A percentile compares a stretch with the other conserved stretches of the same genome.
These are phyloP conservation scores for Podila minutissima DNA, from an alignment of 192 early-diverging fungal species.

Conservation along the genomic window DNA sequence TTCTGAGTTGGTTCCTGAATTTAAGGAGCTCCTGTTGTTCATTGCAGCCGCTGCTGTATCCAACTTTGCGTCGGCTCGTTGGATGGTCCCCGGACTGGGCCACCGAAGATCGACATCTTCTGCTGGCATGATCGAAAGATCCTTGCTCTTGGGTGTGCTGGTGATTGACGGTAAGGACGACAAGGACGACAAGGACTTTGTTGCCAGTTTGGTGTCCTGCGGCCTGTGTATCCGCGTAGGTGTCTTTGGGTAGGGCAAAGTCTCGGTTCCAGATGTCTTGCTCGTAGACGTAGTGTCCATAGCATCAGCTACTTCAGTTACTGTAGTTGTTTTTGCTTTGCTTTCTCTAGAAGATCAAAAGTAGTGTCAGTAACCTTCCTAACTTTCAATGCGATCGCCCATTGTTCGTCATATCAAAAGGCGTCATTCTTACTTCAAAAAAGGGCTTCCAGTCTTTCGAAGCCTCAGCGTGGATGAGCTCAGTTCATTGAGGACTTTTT, in stretches of 20 bases:
- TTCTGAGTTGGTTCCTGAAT: neutral
- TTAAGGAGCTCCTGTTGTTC: neutral
- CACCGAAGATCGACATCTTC: slow-evolving; percentile 6
- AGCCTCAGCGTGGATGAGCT: slow-evolving; percentile 30
- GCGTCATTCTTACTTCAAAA: slow-evolving; percentile 17
- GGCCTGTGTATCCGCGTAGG: neutral
- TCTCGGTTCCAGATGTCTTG: neutral
- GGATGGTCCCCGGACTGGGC: slow-evolving; percentile 15
- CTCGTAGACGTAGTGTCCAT: too few relatives aligned
- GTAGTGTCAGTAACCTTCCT: neutral
- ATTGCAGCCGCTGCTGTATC: neutral
- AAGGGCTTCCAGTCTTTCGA: slow-evolving; percentile 41
- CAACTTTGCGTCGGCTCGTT: slow-evolving; percentile 13
- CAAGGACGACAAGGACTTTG: neutral
- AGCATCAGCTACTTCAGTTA: neutral
- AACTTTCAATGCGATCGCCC: too few relatives aligned
- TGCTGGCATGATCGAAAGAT: neutral
- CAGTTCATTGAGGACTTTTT: slow-evolving; percentile 28
- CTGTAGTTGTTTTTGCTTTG: neutral
- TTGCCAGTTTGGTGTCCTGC: neutral
- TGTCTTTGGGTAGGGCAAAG: neutral
- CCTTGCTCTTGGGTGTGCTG: neutral
- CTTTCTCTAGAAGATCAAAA: too few relatives aligned
- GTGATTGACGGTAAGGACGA: neutral
- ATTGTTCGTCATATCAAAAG: neutral